Percentiles rank a stretch among this genome's conserved stretches.
Evolutionary conservation across 768 basidiomycete species (phyloP).

Genomic region (Termitomyces bulborhizus): DNA sequence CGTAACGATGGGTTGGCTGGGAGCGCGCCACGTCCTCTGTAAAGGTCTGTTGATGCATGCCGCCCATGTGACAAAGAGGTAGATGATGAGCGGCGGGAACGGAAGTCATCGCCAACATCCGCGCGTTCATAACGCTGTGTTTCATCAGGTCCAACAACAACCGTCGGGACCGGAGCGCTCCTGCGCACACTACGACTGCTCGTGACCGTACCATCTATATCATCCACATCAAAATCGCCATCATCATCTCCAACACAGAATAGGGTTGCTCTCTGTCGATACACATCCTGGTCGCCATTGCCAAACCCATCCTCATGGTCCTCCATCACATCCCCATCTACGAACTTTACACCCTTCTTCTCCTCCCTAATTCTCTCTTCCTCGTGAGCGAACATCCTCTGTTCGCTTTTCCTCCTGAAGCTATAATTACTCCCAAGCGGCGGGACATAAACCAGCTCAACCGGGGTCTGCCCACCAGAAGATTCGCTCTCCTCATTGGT

Average conservation of each 20-base stretch:
- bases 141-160: constrained; percentile 25
- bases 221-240: constrained; percentile 9
- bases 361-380: constrained; percentile 13
- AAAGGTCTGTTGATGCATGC: neutral
- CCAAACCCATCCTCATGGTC: constrained; percentile 19
- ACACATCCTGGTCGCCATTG: constrained; percentile 15
- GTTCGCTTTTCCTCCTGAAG: constrained; percentile 18
- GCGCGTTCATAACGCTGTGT: constrained; percentile 59
- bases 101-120: constrained; percentile 47
- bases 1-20: neutral
- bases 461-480: constrained; percentile 39
- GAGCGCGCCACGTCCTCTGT: constrained; percentile 12
- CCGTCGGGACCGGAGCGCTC: constrained; percentile 16
- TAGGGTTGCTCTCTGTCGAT: constrained; percentile 9
- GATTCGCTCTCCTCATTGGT: constrained; percentile 19
- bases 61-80: constrained; percentile 5
- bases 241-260: constrained; percentile 17
- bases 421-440: constrained; percentile 34
- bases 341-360: constrained; percentile 1
- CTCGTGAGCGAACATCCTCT: constrained; percentile 11
- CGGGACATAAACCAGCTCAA: constrained; percentile 71
- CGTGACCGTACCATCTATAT: constrained; percentile 8
- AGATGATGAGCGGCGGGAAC: constrained; percentile 19
- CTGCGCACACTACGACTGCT: constrained; percentile 6
- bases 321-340: constrained; percentile 15